Evolutionary conservation across 352 stramenopile genomes (phyloP).

Genomic region (Peronospora tabacina): DNA sequence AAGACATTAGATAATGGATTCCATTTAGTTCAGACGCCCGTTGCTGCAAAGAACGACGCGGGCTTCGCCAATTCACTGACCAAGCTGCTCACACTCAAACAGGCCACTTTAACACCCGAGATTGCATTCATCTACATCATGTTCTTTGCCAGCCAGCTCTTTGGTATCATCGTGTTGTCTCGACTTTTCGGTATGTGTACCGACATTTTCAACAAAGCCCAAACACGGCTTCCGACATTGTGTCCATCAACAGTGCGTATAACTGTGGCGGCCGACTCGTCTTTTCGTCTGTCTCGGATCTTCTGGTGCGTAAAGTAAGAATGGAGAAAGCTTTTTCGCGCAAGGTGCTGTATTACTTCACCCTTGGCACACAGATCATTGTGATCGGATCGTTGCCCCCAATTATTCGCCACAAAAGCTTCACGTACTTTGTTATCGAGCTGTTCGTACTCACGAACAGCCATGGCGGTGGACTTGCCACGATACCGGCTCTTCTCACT

Average conservation of each 20-base stretch:
- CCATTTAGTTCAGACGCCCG: slow-evolving; percentile 37
- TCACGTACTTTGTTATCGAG: slow-evolving; percentile 46
- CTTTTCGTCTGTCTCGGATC: slow-evolving; percentile 38
- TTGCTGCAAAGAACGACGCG: slow-evolving; percentile 7
- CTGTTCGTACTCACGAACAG: slow-evolving; percentile 69
- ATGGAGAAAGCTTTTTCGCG: slow-evolving; percentile 38
- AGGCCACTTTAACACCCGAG: slow-evolving; percentile 45
- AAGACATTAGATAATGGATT: slow-evolving; percentile 40
- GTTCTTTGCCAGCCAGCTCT: slow-evolving; percentile 59
- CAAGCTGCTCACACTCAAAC: slow-evolving; percentile 44
- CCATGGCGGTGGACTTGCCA: slow-evolving; percentile 70
- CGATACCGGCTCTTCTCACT: slow-evolving; percentile 64
- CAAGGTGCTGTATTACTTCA: slow-evolving; percentile 63
- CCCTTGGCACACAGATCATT: slow-evolving; percentile 51
- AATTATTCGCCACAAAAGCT: slow-evolving; percentile 51
- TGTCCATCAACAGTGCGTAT: slow-evolving; percentile 56
- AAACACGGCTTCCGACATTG: slow-evolving; percentile 33
- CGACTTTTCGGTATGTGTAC: slow-evolving; percentile 49
- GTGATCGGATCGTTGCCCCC: slow-evolving; percentile 53
- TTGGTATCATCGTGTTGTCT: slow-evolving; percentile 56
- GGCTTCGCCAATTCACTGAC: slow-evolving; percentile 26
- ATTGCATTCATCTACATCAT: slow-evolving; percentile 65
- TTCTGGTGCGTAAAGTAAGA: slow-evolving; percentile 33
- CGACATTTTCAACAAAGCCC: slow-evolving; percentile 43
- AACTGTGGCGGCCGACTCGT: slow-evolving; percentile 46